Percentiles rank a stretch among this genome's conserved stretches.
phyloP scores from a whole-genome alignment of 495 filamentous ascomycete genomes.

The Bacidia rubella region DNA sequence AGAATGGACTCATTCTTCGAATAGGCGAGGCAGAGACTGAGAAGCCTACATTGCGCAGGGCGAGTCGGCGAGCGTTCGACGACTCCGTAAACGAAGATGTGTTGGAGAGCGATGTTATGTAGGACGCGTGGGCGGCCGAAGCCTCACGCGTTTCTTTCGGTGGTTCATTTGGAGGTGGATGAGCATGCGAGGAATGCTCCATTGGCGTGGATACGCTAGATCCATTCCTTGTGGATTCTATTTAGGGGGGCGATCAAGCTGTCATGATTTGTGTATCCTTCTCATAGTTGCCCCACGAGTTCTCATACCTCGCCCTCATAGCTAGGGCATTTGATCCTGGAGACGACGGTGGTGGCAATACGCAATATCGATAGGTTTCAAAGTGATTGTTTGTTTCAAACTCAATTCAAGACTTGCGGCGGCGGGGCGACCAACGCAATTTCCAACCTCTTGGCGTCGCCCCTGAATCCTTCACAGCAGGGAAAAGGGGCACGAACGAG shows the following conservation, averaged over 20 bases:
- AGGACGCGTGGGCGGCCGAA: background rate
- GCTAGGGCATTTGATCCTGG: too few species aligned
- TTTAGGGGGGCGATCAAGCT: background rate
- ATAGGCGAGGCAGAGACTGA: slow-evolving; percentile 17
- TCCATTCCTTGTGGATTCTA: slow-evolving; percentile 8
- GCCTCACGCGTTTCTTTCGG: slow-evolving; percentile 1
- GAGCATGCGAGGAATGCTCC: slow-evolving; percentile 17
- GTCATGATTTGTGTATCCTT: background rate
- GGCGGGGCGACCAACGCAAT: too few species aligned
- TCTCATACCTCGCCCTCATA: background rate
- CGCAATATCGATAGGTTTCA: too few species aligned
- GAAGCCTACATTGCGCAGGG: slow-evolving; percentile 26
- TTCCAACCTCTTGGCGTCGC: too few species aligned
- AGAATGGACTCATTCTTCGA: slow-evolving; percentile 18
- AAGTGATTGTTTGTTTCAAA: too few species aligned
- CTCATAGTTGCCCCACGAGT: background rate
- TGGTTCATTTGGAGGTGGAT: slow-evolving; percentile 9
- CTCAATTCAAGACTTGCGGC: too few species aligned
- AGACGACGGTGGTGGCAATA: too few species aligned
- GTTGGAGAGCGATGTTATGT: slow-evolving; percentile 1
- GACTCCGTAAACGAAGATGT: slow-evolving; percentile 3
- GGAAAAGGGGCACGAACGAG: too few species aligned
- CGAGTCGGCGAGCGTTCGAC: slow-evolving; percentile 20
- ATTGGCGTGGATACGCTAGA: slow-evolving; percentile 3
- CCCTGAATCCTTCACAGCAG: too few species aligned